phyloP scores from a whole-genome alignment of 257 asterid species.

The Datura wrightii region DNA sequence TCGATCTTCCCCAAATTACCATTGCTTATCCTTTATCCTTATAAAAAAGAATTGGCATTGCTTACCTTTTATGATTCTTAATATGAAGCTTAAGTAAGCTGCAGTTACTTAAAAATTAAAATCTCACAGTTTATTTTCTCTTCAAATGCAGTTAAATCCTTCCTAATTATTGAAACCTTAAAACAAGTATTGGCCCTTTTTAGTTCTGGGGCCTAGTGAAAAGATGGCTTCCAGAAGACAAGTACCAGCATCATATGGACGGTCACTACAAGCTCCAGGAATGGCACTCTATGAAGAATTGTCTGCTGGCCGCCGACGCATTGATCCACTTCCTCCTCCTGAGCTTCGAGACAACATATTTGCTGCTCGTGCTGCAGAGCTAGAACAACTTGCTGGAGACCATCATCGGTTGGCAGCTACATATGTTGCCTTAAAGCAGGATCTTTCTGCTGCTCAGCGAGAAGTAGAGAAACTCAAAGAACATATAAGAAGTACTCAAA shows the following conservation, averaged over 20 bases:
- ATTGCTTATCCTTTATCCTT: not conserved
- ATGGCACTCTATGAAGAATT: conserved; percentile 45
- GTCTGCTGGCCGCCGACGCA: conserved; percentile 44
- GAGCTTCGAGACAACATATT: conserved; percentile 51
- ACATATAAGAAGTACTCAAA: conserved; percentile 63
- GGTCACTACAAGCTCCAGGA: conserved; percentile 45
- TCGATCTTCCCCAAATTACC: not conserved
- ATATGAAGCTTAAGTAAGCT: not conserved
- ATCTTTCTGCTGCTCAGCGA: conserved; percentile 56
- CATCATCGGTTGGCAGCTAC: conserved; percentile 69
- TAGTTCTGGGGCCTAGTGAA: conserved; percentile 26
- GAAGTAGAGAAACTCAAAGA: conserved; percentile 68
- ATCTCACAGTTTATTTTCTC: conserved; percentile 1
- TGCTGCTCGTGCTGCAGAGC: conserved; percentile 63
- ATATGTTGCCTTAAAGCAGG: conserved; percentile 64
- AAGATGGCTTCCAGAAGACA: conserved; percentile 71
- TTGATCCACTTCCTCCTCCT: conserved; percentile 50
- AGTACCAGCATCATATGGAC: conserved; percentile 54
- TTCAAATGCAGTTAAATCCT: not conserved
- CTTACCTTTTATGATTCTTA: not conserved
- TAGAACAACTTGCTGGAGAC: conserved; percentile 65
- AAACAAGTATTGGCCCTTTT: conserved; percentile 24
- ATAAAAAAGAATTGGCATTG: not conserved
- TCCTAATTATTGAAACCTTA: not conserved
- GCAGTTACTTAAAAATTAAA: not conserved